Evolutionary conservation across 2,329 filamentous ascomycete species (phyloP).

Genomic region (Fusarium verticillioides): DNA sequence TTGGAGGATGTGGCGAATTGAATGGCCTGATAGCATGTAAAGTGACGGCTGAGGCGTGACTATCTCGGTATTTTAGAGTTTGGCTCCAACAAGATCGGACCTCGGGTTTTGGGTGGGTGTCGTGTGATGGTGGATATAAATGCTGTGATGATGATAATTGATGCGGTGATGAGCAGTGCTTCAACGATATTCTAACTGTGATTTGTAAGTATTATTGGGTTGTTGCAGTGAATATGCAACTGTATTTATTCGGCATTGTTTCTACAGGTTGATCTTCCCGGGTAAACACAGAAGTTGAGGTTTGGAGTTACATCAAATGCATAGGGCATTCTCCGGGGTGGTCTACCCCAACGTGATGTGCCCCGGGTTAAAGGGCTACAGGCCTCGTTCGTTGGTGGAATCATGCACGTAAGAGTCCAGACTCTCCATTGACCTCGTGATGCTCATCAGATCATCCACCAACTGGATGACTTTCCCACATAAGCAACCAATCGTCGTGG

Average conservation of each 20-base stretch:
- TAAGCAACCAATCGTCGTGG: not conserved
- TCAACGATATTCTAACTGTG: not conserved
- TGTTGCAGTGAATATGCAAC: not conserved
- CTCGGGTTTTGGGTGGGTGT: not conserved
- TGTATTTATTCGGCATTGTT: not conserved
- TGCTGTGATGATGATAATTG: not conserved
- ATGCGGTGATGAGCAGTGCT: not conserved
- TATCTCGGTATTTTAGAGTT: constrained; percentile 19
- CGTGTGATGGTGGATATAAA: constrained; percentile 6
- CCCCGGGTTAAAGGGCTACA: not conserved
- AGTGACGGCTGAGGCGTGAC: constrained; percentile 17
- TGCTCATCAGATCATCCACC: constrained; percentile 19
- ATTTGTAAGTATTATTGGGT: not conserved
- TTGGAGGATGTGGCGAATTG: constrained; percentile 16
- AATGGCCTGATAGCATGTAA: constrained; percentile 7
- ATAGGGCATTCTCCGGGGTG: constrained; percentile 10
- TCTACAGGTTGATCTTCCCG: not conserved
- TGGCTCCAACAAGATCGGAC: constrained; percentile 8
- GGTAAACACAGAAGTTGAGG: not conserved
- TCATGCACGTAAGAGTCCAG: constrained; percentile 16
- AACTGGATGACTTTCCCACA: constrained; percentile 10
- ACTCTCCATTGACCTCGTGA: constrained; percentile 2
- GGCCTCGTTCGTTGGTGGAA: constrained; percentile 25
- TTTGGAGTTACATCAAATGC: constrained; percentile 5
- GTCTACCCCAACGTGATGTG: not conserved